Base-by-base conservation (phyloP, 2,329 filamentous ascomycete species). In the Camptophora hylomeconis region DNA sequence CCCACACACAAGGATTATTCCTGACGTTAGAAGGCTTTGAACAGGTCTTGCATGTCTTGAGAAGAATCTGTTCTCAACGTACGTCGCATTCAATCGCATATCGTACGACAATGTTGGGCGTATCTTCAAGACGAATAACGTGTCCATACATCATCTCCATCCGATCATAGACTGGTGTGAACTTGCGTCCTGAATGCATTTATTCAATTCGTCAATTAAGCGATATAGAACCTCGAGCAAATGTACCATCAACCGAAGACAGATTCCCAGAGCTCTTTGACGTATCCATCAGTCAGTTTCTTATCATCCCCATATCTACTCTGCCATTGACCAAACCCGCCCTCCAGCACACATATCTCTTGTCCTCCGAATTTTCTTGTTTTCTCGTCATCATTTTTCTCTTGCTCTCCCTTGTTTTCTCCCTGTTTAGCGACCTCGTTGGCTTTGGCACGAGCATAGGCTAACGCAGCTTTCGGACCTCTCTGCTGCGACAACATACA, bases 401-500 rank as follows among this genome's bases (percentile, higher is more conserved):
- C 32, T 38, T 31, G 29, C 20, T 44, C 37, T 25, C 30, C 13
- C 12, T 32, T 32, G 24, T 39, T 30, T 5, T 38, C 37, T 14
- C 30, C 16, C 18, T 35, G 30, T 23, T 37, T 40, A 7, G 31
- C 37, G 11, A 35, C 39, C 20, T 37, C 40, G 22, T 57, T 54
- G 23, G 57, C 54, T 12, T 44, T 44, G 4, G 57, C 60, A 4
- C 57, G 49, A 1, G 48, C 50, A 53, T 94, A 95, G 46, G 68
- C 66, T 43, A 93, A 57, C 3, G 89, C 89, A 3, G 87, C 84
- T 28, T 69, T 69, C 0, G 89, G 89, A 0, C 89, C 89, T 1
- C 89, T 68, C 58, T 93, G 80, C 60, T 95, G 89, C 42, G 79
- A 87, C 31, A 95, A 62, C 11, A 81, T 80, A 56, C 89, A 98